Evolutionary conservation across 2,329 filamentous ascomycete genomes (phyloP), one percentile per base, ranked within the genome.

Genomic region (Trichoderma sp.): DNA sequence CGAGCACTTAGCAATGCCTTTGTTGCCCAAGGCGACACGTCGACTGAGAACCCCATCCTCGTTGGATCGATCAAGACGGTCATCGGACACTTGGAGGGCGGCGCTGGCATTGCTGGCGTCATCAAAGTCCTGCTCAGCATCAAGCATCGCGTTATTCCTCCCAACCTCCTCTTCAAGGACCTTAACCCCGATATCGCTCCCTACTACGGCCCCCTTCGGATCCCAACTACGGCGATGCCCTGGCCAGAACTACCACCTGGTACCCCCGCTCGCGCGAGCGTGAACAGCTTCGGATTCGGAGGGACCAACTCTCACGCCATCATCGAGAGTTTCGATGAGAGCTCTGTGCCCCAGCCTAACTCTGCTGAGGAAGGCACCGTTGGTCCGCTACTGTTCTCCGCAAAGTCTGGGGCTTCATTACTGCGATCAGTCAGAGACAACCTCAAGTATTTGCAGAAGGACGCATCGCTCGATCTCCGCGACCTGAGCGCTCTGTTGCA

Each of bases 231-330:
- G 17, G 17, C 65, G 7, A 58, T 47, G 14, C 65, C 71, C 6
- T 74, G 72, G 72, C 72, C 72, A 1, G 54, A 62, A 15, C 17
- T 66, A 0, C 28, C 45, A 10, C 17, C 39, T 1, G 68, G 66
- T 6, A 39, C 60, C 1, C 63, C 61, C 2, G 63, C 62, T 1
- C 68, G 73, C 1, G 71, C 65, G 2, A 73, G 71, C 54, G 68
- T 76, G 45, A 76, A 76, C 66, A 71, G 71, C n/a, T 74, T 70
- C 30, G 80, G 80, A 0, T 81, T 78, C 52, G 80, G 78, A 21
- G 79, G 76, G 26, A 77, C 79, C 19, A 82, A 82, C 66, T 78
- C 76, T 3, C 80, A 82, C 64, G 74, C 74, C 1, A 77, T 82
- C 14, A 66, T 80, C 7, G 76, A 77, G 66, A 43, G 52, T 12